Percentiles rank a stretch among this genome's conserved stretches.
These are phyloP conservation scores for Saturnispora galanensis DNA, from an alignment of 805 yeast species.

Conservation along the genomic window DNA sequence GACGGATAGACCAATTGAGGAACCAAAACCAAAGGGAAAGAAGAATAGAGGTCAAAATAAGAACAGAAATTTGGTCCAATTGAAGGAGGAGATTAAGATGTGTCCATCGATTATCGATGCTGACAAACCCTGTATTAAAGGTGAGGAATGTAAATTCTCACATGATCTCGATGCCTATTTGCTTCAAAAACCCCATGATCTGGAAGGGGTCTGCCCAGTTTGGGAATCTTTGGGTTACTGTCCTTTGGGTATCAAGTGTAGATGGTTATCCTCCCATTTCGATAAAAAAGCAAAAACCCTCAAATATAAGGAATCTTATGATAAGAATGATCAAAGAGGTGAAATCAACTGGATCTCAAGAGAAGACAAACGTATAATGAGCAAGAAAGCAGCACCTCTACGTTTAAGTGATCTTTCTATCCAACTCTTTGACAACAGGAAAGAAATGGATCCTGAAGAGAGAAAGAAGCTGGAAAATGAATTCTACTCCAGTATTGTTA, in stretches of 20 bases:
- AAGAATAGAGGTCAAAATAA: slow-evolving; percentile 58
- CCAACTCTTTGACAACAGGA: slow-evolving; percentile 37
- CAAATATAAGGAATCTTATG: slow-evolving; percentile 33
- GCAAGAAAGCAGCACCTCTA: slow-evolving; percentile 54
- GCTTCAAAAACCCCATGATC: slow-evolving; percentile 55
- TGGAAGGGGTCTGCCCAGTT: slow-evolving; percentile 78
- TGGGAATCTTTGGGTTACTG: slow-evolving; percentile 75
- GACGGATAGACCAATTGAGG: slow-evolving; percentile 16
- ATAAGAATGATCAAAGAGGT: slow-evolving; percentile 20
- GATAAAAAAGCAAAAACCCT: slow-evolving; percentile 36
- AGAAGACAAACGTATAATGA: slow-evolving; percentile 38
- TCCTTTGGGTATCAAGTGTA: slow-evolving; percentile 86
- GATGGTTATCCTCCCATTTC: slow-evolving; percentile 76
- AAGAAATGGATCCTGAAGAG: slow-evolving; percentile 24
- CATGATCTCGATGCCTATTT: slow-evolving; percentile 69
- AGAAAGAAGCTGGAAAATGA: slow-evolving; percentile 31
- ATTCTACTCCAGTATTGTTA: slow-evolving; percentile 72
- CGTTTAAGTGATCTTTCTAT: slow-evolving; percentile 47
- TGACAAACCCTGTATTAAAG: slow-evolving; percentile 47
- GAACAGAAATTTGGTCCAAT: slow-evolving; percentile 64
- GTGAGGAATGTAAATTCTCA: slow-evolving; percentile 65
- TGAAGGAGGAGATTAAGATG: slow-evolving; percentile 50
- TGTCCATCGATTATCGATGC: slow-evolving; percentile 60
- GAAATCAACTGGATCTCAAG: slow-evolving; percentile 58
- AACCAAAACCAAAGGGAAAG: slow-evolving; percentile 25